A percentile compares a stretch with the other conserved stretches of the same genome.
Evolutionary conservation across 768 basidiomycete genomes (phyloP).

Genomic region (Brasilioporus rufonigricans): DNA sequence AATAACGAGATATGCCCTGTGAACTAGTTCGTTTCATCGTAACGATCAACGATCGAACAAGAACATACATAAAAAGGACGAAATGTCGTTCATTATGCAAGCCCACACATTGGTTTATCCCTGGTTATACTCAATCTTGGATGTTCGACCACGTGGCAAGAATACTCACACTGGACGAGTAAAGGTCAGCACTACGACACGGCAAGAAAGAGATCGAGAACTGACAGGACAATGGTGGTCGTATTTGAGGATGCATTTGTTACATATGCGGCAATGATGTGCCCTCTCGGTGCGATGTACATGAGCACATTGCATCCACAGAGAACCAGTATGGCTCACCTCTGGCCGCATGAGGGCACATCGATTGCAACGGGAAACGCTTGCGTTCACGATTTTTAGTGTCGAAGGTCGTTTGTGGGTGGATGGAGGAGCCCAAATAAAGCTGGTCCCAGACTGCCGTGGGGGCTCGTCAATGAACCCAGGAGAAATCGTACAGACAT

Average conservation of each 20-base stretch:
- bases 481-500: slow-evolving; percentile 73
- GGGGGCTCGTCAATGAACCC: slow-evolving; percentile 73
- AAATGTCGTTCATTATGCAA: slow-evolving; percentile 96
- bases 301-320: slow-evolving; percentile 3
- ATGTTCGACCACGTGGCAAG: neutral
- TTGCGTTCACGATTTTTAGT: slow-evolving; percentile 52
- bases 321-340: slow-evolving; percentile 42
- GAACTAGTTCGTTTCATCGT: neutral
- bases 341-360: slow-evolving; percentile 75
- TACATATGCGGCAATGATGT: slow-evolving; percentile 92
- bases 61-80: slow-evolving; percentile 82
- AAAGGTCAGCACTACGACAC: neutral
- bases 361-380: slow-evolving; percentile 60
- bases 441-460: slow-evolving; percentile 35
- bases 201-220: slow-evolving; percentile 20
- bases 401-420: slow-evolving; percentile 14
- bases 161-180: slow-evolving; percentile 38
- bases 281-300: slow-evolving; percentile 57
- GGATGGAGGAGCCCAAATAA: slow-evolving; percentile 56
- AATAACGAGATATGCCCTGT: slow-evolving; percentile 78
- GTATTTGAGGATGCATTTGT: slow-evolving; percentile 84
- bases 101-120: slow-evolving; percentile 98
- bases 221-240: slow-evolving; percentile 90
- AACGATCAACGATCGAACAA: neutral
- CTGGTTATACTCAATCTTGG: slow-evolving; percentile 36